phyloP scores from a whole-genome alignment of 306 rosid species.

The Lathyrus tuberosus region DNA sequence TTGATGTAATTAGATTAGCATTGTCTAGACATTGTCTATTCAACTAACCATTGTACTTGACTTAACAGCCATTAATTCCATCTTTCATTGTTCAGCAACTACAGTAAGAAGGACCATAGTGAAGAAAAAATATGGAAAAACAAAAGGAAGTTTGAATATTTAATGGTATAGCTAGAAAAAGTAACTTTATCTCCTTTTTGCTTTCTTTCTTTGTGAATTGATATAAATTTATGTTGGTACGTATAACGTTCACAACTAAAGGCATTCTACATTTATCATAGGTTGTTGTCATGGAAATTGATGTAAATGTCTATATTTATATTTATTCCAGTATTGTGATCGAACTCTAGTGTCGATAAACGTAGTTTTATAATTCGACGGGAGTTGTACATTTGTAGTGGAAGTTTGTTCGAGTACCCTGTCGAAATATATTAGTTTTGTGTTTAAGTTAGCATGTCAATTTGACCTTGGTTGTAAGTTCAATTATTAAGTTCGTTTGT shows the following conservation, averaged over 20 bases:
- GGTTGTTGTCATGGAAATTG: conserved; percentile 5
- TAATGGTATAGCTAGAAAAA: background rate
- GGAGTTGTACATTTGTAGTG: too few species aligned
- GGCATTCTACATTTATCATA: background rate
- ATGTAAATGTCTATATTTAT: too few species aligned
- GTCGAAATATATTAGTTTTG: too few species aligned
- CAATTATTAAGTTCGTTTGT: too few species aligned
- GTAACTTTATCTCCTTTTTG: background rate
- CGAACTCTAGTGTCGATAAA: too few species aligned
- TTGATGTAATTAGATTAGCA: conserved; percentile 2
- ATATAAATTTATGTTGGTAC: background rate
- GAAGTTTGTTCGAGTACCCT: too few species aligned
- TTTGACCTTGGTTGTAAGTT: too few species aligned
- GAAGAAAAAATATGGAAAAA: background rate
- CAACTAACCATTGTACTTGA: conserved; percentile 29
- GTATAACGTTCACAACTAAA: background rate
- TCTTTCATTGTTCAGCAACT: conserved; percentile 26
- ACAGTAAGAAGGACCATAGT: background rate
- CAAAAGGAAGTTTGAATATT: background rate
- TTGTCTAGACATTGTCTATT: background rate
- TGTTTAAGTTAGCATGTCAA: too few species aligned
- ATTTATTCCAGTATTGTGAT: too few species aligned
- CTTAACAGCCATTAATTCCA: conserved; percentile 20
- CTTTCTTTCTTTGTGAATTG: conserved; percentile 8
- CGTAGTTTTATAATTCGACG: too few species aligned